Base-by-base conservation (phyloP, 225 moss, liverwort and hornwort genomes). In the Pleurozium schreberi region DNA sequence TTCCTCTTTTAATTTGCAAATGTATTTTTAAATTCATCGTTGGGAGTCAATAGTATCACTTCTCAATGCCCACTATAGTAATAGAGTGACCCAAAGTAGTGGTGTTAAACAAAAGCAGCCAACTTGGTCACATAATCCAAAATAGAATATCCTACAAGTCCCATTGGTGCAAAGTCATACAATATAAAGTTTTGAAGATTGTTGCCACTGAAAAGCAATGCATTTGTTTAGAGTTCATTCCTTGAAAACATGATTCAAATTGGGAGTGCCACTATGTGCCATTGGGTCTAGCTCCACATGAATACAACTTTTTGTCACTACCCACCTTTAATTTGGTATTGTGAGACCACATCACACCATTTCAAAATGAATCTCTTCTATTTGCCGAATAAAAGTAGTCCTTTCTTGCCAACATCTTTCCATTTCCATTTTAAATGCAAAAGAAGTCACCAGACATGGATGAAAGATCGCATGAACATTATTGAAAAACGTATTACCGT, bases 131-230 rank as follows among this genome's bases (percentile, higher is more conserved):
- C 10, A 38, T 55, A 77, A 55, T 53, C 15, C 16, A 55, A 38
- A 77, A 14, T n/a, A n/a, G n/a, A n/a, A n/a, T 0, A 0, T 6
- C 2, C 17, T n/a, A 26, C 1, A 38, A 55, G 4, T 55, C 0
- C 4, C 1, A 22, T 57, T 14, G 15, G 16, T 25, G 38, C 26
- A 16, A 78, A n/a, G 1, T n/a, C 1, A 4, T 53, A 2, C 6
- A 14, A 55, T 25, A 9, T 11, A 78, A 57, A 55, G 14, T 26
- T 16, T n/a, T n/a, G 7, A 0, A 55, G 0, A 36, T 57, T 78
- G 11, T 57, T 57, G 57, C 0, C 0, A 0, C 0, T 16, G 17
- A n/a, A 36, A 16, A 53, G 38, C 1, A 0, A 26, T 0, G 0
- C 28, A n/a, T 27, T 79, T n/a, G 7, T 17, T 57, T n/a, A 8